phyloP scores from a whole-genome alignment of 106 monocot species.

The Acorus gramineus region DNA sequence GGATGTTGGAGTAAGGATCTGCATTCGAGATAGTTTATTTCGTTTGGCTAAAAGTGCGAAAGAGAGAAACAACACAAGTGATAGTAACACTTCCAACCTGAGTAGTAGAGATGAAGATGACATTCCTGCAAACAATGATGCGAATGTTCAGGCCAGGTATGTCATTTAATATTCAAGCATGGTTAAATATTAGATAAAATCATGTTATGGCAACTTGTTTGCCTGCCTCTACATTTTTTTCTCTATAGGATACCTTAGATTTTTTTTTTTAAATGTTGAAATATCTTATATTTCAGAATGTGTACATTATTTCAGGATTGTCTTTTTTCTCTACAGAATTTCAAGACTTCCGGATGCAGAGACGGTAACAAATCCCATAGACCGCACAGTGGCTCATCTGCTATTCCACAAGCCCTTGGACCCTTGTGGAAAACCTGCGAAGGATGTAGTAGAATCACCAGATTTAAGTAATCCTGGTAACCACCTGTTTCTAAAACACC shows the following conservation, averaged over 20 bases:
- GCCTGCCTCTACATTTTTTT: too few relatives aligned
- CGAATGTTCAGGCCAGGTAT: constrained; percentile 34
- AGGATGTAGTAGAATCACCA: constrained; percentile 32
- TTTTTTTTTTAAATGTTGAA: too few relatives aligned
- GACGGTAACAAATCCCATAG: constrained; percentile 74
- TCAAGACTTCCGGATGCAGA: constrained; percentile 26
- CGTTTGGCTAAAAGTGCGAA: constrained; percentile 14
- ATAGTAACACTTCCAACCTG: constrained; percentile 4
- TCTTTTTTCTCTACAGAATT: constrained; percentile 24
- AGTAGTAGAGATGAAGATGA: background rate
- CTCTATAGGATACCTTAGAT: too few relatives aligned
- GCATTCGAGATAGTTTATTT: constrained; percentile 11
- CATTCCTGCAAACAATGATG: constrained; percentile 15
- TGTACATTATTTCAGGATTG: too few relatives aligned
- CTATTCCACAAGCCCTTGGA: constrained; percentile 51
- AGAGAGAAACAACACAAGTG: constrained; percentile 6
- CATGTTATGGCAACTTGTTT: too few relatives aligned
- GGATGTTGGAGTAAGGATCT: constrained; percentile 42
- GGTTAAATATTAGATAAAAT: background rate
- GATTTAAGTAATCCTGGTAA: constrained; percentile 17
- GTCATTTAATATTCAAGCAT: background rate
- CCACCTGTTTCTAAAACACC: too few relatives aligned
- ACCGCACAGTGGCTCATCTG: constrained; percentile 59
- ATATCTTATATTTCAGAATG: too few relatives aligned
- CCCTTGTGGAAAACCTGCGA: constrained; percentile 8